A percentile compares a stretch with the other conserved stretches of the same genome.
These are phyloP conservation scores for Suillus tomentosus DNA, from an alignment of 768 basidiomycete genomes.

Conservation along the genomic window DNA sequence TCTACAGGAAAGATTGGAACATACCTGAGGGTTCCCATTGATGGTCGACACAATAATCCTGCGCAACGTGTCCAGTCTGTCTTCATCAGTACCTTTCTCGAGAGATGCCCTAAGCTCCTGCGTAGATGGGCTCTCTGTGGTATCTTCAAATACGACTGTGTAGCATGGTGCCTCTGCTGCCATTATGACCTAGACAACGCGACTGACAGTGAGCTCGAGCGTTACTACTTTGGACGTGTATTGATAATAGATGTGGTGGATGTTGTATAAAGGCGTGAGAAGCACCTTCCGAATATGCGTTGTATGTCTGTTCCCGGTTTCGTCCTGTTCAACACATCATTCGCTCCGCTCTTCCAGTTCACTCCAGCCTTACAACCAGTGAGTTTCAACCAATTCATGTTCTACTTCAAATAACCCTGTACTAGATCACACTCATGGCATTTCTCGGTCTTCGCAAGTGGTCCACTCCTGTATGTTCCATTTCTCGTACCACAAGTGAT, in stretches of 20 bases:
- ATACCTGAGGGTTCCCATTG: conserved; percentile 41
- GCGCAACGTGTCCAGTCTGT: neutral
- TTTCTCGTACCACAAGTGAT: neutral
- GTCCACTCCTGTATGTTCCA: neutral
- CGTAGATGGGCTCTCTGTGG: neutral
- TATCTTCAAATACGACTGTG: neutral
- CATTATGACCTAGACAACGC: neutral
- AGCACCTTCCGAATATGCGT: neutral
- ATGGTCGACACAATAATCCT: neutral
- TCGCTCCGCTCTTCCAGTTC: neutral
- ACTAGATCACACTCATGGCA: neutral
- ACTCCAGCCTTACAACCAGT: neutral
- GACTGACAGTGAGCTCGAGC: neutral
- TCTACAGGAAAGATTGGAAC: conserved; percentile 21
- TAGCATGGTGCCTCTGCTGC: neutral
- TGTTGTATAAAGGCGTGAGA: neutral
- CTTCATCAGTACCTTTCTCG: neutral
- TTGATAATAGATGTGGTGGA: neutral
- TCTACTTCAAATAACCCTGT: neutral
- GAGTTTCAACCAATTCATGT: neutral
- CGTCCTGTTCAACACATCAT: neutral
- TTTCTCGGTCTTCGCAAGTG: neutral
- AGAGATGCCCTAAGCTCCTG: neutral
- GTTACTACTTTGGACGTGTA: conserved; percentile 3
- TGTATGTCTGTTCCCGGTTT: neutral